Evolutionary conservation across 2,329 filamentous ascomycete genomes (phyloP).

Genomic region (Fusarium brachygibbosum): DNA sequence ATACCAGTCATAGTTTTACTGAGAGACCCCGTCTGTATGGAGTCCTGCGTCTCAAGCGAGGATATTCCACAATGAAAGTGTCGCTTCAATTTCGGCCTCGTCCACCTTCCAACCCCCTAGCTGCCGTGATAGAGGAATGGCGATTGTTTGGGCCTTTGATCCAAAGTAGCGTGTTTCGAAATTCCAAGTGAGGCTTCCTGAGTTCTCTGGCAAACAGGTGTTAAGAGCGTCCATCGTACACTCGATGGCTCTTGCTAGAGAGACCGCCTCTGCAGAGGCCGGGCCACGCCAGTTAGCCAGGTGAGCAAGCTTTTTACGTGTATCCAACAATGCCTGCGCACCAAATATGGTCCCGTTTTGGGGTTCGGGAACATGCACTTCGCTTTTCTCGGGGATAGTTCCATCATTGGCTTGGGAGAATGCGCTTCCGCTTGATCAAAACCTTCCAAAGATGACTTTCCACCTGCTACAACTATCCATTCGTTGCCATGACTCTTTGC

Average conservation of each 20-base stretch:
- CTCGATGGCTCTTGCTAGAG: not conserved
- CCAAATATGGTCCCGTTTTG: fast-evolving
- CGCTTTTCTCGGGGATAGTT: too few species aligned
- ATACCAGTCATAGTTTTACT: too few species aligned
- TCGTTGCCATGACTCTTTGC: not conserved
- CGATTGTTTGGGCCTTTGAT: fast-evolving
- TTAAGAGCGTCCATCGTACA: not conserved
- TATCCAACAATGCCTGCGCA: not conserved
- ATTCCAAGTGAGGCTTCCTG: not conserved
- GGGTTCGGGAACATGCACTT: not conserved
- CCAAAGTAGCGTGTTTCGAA: not conserved
- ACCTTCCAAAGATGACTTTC: not conserved
- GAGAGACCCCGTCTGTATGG: too few species aligned
- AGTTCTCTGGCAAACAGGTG: fast-evolving
- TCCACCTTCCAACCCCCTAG: not conserved
- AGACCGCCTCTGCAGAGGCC: not conserved
- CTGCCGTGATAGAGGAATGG: not conserved
- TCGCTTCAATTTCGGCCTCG: not conserved
- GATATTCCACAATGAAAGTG: too few species aligned
- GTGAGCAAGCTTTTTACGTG: not conserved
- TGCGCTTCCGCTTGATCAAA: too few species aligned
- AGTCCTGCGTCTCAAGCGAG: too few species aligned
- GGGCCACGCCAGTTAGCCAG: not conserved
- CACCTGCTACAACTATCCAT: not conserved
- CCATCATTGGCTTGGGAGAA: too few species aligned